Conservation (phyloP, 495 filamentous ascomycete species). For the Aspergillus indologenus region DNA sequence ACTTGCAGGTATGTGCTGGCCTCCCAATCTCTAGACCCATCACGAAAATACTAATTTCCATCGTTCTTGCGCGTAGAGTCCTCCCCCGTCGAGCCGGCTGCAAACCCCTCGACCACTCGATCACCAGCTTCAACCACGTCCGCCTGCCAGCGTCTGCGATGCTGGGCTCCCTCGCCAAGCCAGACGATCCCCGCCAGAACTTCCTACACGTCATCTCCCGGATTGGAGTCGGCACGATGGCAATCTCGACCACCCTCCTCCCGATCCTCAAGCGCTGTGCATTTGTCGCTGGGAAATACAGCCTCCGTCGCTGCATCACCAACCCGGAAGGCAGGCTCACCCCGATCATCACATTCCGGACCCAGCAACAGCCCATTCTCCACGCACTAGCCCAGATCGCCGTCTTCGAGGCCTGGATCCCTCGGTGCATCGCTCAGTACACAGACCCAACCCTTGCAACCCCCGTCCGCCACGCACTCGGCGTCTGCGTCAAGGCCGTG, state of each 20-base stretch:
- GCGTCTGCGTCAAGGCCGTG: no score
- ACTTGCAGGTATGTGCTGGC: slow-evolving; percentile 22
- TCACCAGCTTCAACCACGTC: slow-evolving; percentile 36
- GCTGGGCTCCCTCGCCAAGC: slow-evolving; percentile 21
- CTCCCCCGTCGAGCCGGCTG: slow-evolving; percentile 27
- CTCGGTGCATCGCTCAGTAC: no score
- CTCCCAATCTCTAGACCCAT: no score
- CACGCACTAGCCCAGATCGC: slow-evolving; percentile 27
- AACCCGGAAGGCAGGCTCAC: slow-evolving; percentile 14
- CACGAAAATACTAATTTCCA: background rate
- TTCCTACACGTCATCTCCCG: slow-evolving; percentile 29
- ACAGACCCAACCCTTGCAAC: no score
- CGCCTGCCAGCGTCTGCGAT: slow-evolving; percentile 26
- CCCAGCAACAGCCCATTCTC: slow-evolving; percentile 34
- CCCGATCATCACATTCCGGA: slow-evolving; percentile 34
- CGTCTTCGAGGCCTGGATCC: slow-evolving; percentile 36
- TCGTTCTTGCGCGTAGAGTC: slow-evolving; percentile 3
- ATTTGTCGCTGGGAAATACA: slow-evolving; percentile 27
- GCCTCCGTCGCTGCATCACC: slow-evolving; percentile 20
- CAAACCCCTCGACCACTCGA: slow-evolving; percentile 32
- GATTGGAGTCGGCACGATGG: slow-evolving; percentile 26
- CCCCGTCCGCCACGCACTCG: no score
- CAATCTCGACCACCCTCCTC: slow-evolving; percentile 20
- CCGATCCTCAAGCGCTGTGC: slow-evolving; percentile 21
- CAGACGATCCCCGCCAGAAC: slow-evolving; percentile 15